These are phyloP conservation scores for Peniophora sp. DNA, from an alignment of 1,284 basidiomycete genomes.

Conservation along the genomic window DNA sequence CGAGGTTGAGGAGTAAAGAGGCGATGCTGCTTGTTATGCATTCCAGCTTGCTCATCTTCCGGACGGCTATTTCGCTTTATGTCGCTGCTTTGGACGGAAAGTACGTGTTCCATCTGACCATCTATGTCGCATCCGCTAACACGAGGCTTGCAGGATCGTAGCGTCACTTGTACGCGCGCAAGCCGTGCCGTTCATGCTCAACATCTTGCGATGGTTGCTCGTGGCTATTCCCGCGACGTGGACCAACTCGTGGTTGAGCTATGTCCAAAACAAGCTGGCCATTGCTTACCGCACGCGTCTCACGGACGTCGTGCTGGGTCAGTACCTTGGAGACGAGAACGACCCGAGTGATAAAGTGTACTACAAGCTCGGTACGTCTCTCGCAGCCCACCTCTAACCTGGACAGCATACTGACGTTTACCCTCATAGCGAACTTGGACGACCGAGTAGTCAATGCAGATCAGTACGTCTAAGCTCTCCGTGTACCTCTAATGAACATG, in stretches of 20 bases:
- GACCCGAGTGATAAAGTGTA: slow-evolving; percentile 67
- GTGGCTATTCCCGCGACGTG: slow-evolving; percentile 96
- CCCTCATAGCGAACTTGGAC: slow-evolving; percentile 68
- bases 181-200: slow-evolving; percentile 72
- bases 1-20: slow-evolving; percentile 79
- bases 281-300: slow-evolving; percentile 88
- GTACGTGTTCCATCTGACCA: slow-evolving; percentile 36
- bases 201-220: slow-evolving; percentile 85
- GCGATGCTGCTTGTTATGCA: slow-evolving; percentile 83
- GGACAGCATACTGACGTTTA: neutral
- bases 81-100: slow-evolving; percentile 92
- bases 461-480: slow-evolving; percentile 47
- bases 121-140: slow-evolving; percentile 3
- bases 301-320: slow-evolving; percentile 75
- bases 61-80: slow-evolving; percentile 91
- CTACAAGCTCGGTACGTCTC: slow-evolving; percentile 77
- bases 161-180: slow-evolving; percentile 90
- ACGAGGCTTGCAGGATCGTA: slow-evolving; percentile 84
- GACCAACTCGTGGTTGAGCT: slow-evolving; percentile 94
- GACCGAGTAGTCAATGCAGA: slow-evolving; percentile 97
- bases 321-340: slow-evolving; percentile 77
- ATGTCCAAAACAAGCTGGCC: slow-evolving; percentile 89
- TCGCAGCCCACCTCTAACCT: neutral
- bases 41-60: slow-evolving; percentile 78
- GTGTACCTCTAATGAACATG: neutral